Evolutionary conservation across 1,139 yeast species (phyloP).

Genomic region (Debaryomycetaceae sp.): DNA sequence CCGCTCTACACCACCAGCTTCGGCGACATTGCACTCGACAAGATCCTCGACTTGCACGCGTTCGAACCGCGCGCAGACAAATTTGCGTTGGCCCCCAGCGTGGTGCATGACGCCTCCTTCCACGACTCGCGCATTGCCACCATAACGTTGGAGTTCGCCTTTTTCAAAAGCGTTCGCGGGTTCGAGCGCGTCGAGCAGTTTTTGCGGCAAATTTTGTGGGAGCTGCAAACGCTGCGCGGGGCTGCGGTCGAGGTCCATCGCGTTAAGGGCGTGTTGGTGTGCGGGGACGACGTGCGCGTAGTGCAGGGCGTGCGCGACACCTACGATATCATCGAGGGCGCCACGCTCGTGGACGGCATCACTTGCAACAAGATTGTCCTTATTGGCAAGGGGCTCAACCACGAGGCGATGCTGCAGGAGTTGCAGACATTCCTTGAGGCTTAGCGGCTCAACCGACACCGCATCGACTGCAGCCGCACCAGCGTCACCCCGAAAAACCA

Average conservation of each 20-base stretch:
- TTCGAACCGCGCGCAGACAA: constrained; percentile 50
- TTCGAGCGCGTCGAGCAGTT: constrained; percentile 51
- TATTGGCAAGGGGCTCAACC: constrained; percentile 66
- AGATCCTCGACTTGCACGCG: constrained; percentile 75
- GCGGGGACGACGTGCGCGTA: constrained; percentile 44
- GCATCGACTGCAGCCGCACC: too few relatives aligned
- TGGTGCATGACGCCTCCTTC: constrained; percentile 17
- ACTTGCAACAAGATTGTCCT: constrained; percentile 60
- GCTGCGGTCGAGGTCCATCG: constrained; percentile 67
- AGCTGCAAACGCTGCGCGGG: constrained; percentile 39
- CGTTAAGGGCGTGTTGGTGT: constrained; percentile 68
- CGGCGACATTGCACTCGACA: constrained; percentile 61
- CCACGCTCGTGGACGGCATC: constrained; percentile 32
- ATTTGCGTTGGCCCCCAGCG: constrained; percentile 20
- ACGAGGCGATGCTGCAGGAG: constrained; percentile 25
- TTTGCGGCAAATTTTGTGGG: constrained; percentile 71
- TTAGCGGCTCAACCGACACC: too few relatives aligned
- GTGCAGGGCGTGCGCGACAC: constrained; percentile 95
- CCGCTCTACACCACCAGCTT: constrained; percentile 64
- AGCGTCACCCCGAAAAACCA: too few relatives aligned
- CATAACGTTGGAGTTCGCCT: constrained; percentile 50
- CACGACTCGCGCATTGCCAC: constrained; percentile 62
- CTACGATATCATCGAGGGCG: constrained; percentile 68
- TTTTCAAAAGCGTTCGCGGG: constrained; percentile 24
- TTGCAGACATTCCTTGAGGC: constrained; percentile 15